phyloP scores from a whole-genome alignment of 1,139 yeast genomes.

The Eremothecium cymbalariae region DNA sequence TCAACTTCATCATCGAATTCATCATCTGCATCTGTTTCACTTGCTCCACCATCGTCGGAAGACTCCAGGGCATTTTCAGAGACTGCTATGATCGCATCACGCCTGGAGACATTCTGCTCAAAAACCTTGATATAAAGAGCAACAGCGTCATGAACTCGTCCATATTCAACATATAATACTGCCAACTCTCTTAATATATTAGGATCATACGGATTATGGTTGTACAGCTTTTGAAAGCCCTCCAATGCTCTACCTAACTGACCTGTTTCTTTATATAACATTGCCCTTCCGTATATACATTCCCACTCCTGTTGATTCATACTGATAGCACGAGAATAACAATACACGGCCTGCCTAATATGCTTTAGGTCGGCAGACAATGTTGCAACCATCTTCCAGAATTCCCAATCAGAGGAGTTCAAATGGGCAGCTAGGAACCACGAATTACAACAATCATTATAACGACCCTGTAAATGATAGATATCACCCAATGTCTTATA shows the following conservation, averaged over 20 bases:
- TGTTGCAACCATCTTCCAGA: constrained; percentile 82
- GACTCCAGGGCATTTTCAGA: constrained; percentile 31
- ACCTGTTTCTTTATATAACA: constrained; percentile 55
- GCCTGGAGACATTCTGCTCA: constrained; percentile 41
- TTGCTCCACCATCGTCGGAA: constrained; percentile 24
- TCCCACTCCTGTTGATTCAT: constrained; percentile 49
- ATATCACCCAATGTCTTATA: constrained; percentile 83
- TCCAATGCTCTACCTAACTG: constrained; percentile 68
- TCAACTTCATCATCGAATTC: constrained; percentile 18
- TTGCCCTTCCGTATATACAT: constrained; percentile 52
- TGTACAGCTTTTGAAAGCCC: constrained; percentile 57
- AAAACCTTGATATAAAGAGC: constrained; percentile 61
- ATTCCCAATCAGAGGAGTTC: constrained; percentile 65
- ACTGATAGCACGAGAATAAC: constrained; percentile 66
- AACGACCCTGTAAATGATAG: constrained; percentile 57
- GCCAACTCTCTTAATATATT: constrained; percentile 67
- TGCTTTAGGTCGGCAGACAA: constrained; percentile 65
- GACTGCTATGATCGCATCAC: constrained; percentile 27
- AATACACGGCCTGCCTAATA: constrained; percentile 71
- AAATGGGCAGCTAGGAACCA: constrained; percentile 82
- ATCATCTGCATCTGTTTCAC: constrained; percentile 9
- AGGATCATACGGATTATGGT: constrained; percentile 53
- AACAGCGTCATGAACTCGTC: constrained; percentile 73
- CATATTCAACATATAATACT: constrained; percentile 64
- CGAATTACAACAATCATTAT: constrained; percentile 66